phyloP scores from a whole-genome alignment of 192 early-diverging fungal species.

The Paraglomus brasilianum region DNA sequence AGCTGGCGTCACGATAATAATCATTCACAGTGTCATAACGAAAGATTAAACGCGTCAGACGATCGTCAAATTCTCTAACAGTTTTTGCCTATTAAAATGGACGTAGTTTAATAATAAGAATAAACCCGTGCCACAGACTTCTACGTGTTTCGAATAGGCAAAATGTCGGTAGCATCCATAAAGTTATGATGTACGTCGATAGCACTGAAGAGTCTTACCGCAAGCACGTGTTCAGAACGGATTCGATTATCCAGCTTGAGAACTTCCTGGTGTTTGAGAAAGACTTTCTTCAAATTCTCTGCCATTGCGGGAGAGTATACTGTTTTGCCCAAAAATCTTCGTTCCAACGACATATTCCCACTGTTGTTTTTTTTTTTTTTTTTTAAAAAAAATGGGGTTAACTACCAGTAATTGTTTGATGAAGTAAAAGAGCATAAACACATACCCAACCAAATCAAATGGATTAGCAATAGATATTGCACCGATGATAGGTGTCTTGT shows the following conservation, averaged over 20 bases:
- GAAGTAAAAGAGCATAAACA: neutral
- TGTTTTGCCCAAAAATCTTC: constrained; percentile 36
- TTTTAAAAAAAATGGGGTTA: constrained; percentile 51
- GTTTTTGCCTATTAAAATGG: constrained; percentile 51
- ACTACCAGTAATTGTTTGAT: constrained; percentile 43
- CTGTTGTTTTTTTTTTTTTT: constrained; percentile 39
- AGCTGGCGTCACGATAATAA: constrained; percentile 72
- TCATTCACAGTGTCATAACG: constrained; percentile 81
- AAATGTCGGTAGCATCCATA: too few relatives aligned
- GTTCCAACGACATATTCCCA: constrained; percentile 31
- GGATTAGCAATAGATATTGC: constrained; percentile 85
- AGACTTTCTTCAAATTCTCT: constrained; percentile 44
- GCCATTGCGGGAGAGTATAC: constrained; percentile 54
- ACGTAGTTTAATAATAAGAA: neutral
- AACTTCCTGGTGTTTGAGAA: constrained; percentile 37
- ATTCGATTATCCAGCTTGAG: constrained; percentile 33
- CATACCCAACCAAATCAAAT: constrained; percentile 70
- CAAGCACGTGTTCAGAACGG: constrained; percentile 9
- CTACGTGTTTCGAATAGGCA: too few relatives aligned
- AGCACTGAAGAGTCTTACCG: neutral
- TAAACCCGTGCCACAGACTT: neutral
- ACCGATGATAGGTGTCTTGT: constrained; percentile 69
- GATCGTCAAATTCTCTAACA: constrained; percentile 84
- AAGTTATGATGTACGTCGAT: too few relatives aligned
- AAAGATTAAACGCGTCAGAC: constrained; percentile 68